Conservation (phyloP, 2,329 filamentous ascomycete genomes). For the Colletotrichum cuscutae region DNA sequence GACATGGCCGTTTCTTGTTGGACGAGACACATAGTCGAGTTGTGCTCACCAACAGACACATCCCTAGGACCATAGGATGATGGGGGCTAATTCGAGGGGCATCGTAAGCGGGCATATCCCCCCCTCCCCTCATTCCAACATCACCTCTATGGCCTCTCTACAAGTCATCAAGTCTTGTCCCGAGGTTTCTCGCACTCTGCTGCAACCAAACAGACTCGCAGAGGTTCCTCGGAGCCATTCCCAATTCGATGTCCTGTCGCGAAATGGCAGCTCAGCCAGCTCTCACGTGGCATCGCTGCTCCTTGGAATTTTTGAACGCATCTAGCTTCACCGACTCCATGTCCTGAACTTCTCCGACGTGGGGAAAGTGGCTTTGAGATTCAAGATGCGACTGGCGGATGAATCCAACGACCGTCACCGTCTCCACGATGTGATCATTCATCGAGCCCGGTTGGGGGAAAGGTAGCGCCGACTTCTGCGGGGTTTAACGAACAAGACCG, state of each 20-base stretch:
- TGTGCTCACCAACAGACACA: neutral
- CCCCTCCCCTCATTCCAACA: neutral
- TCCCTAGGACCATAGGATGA: neutral
- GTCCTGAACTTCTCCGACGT: neutral
- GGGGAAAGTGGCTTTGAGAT: conserved; percentile 2
- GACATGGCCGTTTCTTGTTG: neutral
- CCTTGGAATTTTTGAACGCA: neutral
- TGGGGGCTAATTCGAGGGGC: neutral
- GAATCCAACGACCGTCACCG: neutral
- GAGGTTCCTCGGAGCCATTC: conserved; percentile 12
- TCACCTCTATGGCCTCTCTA: neutral
- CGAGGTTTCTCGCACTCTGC: conserved; percentile 7
- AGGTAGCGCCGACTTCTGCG: neutral
- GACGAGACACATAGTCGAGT: neutral
- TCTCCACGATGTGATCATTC: neutral
- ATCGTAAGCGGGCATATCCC: neutral
- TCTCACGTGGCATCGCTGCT: conserved; percentile 17
- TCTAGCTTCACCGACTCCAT: neutral
- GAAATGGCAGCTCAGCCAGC: conserved; percentile 12
- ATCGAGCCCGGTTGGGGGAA: neutral
- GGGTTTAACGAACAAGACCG: neutral
- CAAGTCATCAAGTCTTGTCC: conserved; percentile 6
- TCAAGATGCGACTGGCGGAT: conserved; percentile 26
- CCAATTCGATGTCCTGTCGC: conserved; percentile 22
- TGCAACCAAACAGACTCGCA: neutral